Conservation (phyloP, 2,329 filamentous ascomycete species). For the Fusarium clavum region DNA sequence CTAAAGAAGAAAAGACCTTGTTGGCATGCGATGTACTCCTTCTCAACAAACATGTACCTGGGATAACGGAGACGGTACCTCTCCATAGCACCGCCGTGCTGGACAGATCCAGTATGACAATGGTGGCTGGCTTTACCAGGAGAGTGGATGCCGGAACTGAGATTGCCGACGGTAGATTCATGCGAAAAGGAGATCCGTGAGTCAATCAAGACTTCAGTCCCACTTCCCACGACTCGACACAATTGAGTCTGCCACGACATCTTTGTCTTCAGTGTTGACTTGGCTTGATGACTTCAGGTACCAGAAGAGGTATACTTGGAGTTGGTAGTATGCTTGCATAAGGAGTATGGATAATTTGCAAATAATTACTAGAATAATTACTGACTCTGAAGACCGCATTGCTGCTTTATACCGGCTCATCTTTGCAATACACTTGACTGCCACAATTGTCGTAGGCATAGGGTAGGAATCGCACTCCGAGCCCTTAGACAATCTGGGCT, state of each 20-base stretch:
- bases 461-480: not conserved
- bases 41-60: not conserved
- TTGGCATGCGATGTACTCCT: not conserved
- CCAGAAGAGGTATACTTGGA: not conserved
- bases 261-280: not conserved
- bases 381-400: not conserved
- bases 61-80: not conserved
- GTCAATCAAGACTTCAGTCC: not conserved
- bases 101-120: not conserved
- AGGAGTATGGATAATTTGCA: not conserved
- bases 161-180: constrained; percentile 6
- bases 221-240: not conserved
- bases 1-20: not conserved
- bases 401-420: not conserved
- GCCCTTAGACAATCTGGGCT: not conserved
- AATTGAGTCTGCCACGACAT: not conserved
- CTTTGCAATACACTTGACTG: not conserved
- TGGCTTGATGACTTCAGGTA: not conserved
- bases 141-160: not conserved
- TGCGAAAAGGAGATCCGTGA: not conserved
- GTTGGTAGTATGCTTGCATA: not conserved
- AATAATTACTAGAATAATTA: no score
- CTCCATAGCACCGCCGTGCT: not conserved
- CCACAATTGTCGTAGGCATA: not conserved
- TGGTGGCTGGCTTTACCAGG: not conserved